Evolutionary conservation across 2,329 filamentous ascomycete species (phyloP).

Genomic region (Pseudomassariella vexata): DNA sequence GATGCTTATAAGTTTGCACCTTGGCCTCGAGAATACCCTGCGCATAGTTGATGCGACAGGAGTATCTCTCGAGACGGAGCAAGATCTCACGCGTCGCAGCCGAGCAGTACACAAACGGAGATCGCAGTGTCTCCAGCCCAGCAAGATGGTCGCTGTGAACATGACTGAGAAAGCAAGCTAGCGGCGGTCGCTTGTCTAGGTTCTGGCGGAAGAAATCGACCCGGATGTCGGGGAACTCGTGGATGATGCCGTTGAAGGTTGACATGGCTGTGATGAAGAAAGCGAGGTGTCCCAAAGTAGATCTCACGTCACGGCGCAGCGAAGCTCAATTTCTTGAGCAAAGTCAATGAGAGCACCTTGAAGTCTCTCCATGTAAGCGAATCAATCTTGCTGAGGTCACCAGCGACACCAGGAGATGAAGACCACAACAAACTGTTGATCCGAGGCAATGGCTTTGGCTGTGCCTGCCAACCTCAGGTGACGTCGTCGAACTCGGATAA

Average conservation of each 20-base stretch:
- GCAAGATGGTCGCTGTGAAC: conserved; percentile 85
- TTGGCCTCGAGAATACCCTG: conserved; percentile 71
- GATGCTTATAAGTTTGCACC: conserved; percentile 69
- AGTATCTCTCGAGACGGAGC: conserved; percentile 70
- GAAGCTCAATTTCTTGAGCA: background rate
- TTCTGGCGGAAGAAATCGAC: conserved; percentile 75
- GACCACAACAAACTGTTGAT: too few species aligned
- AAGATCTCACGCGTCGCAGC: conserved; percentile 76
- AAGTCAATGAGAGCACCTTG: too few species aligned
- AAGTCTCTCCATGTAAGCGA: too few species aligned
- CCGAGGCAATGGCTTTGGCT: too few species aligned
- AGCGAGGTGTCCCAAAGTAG: background rate
- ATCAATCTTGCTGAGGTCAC: too few species aligned
- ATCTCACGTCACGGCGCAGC: background rate
- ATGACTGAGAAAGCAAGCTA: conserved; percentile 88
- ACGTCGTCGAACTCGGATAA: too few species aligned
- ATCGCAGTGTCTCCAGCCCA: conserved; percentile 69
- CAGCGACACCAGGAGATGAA: too few species aligned
- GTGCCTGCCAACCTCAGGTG: too few species aligned
- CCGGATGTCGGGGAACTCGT: conserved; percentile 74
- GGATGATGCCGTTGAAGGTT: conserved; percentile 66
- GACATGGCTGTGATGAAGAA: conserved; percentile 49
- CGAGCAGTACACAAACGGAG: conserved; percentile 88
- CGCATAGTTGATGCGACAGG: conserved; percentile 75
- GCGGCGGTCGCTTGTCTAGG: conserved; percentile 49